Evolutionary conservation across 495 filamentous ascomycete genomes (phyloP).

Genomic region (Podospora conica): DNA sequence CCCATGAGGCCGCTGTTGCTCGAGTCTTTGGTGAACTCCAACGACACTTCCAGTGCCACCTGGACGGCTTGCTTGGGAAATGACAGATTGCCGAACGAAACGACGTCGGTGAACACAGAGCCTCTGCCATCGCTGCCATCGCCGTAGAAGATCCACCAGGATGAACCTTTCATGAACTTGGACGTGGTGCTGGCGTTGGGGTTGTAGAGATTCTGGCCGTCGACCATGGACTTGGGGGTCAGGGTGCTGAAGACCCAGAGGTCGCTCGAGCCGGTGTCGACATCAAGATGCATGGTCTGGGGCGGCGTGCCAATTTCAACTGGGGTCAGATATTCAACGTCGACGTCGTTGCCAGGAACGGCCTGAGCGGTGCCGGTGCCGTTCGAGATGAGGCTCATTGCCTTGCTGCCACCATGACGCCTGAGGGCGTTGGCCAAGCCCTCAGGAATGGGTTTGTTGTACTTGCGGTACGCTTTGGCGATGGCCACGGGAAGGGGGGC

Average conservation of each 20-base stretch:
- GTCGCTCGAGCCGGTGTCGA: conserved; percentile 74
- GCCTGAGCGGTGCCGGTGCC: conserved; percentile 38
- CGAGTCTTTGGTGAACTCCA: conserved; percentile 51
- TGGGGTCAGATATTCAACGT: conserved; percentile 61
- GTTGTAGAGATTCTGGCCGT: conserved; percentile 57
- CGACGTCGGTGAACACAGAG: conserved; percentile 63
- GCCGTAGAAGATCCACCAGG: conserved; percentile 66
- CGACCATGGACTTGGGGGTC: conserved; percentile 18
- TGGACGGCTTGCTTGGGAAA: conserved; percentile 63
- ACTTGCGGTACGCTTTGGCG: not conserved
- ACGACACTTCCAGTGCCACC: conserved; percentile 55
- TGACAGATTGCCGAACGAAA: conserved; percentile 59
- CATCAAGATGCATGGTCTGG: conserved; percentile 58
- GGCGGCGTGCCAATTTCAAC: conserved; percentile 55
- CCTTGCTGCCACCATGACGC: not conserved
- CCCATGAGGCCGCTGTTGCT: conserved; percentile 67
- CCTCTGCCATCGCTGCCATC: conserved; percentile 62
- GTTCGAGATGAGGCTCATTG: not conserved
- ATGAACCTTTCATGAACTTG: conserved; percentile 45
- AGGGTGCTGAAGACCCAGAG: conserved; percentile 50
- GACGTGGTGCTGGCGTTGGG: conserved; percentile 41
- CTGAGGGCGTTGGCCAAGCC: conserved; percentile 5
- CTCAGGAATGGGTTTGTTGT: conserved; percentile 21
- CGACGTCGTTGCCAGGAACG: conserved; percentile 50
- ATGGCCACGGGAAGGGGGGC: not conserved